phyloP scores from a whole-genome alignment of 2,329 filamentous ascomycete species.

The Pezicula neosporulosa region DNA sequence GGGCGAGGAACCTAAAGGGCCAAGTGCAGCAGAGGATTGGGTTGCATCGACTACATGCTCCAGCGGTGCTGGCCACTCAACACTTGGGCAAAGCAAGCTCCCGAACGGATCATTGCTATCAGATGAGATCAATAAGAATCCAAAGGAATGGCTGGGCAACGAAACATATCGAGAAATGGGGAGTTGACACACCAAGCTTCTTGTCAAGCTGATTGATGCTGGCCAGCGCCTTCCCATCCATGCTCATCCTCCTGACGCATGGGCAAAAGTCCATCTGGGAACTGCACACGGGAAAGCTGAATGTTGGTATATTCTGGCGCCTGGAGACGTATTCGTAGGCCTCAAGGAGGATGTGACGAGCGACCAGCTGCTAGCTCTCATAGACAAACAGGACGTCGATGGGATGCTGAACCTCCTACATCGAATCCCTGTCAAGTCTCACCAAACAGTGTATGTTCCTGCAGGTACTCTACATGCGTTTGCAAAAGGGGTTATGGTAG shows the following conservation, averaged over 20 bases:
- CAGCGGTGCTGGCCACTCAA: neutral
- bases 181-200: constrained; percentile 4
- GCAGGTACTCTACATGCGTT: constrained; percentile 3
- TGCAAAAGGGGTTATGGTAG: constrained; percentile 3
- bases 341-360: constrained; percentile 1
- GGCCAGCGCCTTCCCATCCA: constrained; percentile 6
- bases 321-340: constrained; percentile 2
- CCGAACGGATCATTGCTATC: constrained; percentile 1
- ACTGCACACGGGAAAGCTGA: constrained; percentile 3
- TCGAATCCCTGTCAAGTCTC: neutral
- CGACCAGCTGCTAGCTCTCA: neutral
- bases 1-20: neutral
- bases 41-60: neutral
- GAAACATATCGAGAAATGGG: constrained; percentile 3
- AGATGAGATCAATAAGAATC: constrained; percentile 1
- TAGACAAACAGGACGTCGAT: constrained; percentile 3
- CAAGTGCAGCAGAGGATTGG: neutral
- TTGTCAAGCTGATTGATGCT: constrained; percentile 6
- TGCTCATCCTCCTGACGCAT: constrained; percentile 1
- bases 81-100: neutral
- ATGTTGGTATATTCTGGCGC: constrained; percentile 5
- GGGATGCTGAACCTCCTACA: constrained; percentile 1
- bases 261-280: constrained; percentile 1
- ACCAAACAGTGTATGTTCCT: constrained; percentile 7
- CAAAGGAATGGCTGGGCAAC: constrained; percentile 1